These are phyloP conservation scores for Otatea glauca DNA, from an alignment of 176 grass and related monocot species.

Conservation along the genomic window DNA sequence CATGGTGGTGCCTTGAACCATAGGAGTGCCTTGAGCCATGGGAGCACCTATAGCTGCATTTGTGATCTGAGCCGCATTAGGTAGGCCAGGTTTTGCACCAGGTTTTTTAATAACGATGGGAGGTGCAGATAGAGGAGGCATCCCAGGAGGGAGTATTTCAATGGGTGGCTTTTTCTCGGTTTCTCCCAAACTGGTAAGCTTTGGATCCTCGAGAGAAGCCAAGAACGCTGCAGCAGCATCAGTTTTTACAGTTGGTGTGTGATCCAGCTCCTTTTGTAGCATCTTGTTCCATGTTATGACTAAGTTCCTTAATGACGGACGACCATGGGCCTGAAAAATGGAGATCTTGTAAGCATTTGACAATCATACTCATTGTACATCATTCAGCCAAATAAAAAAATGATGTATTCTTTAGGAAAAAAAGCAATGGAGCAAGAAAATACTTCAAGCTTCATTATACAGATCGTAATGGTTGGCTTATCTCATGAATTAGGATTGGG, in stretches of 20 bases:
- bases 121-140: constrained; percentile 87
- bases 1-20: constrained; percentile 30
- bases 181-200: constrained; percentile 82
- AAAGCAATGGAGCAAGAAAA: constrained; percentile 1
- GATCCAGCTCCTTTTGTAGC: constrained; percentile 92
- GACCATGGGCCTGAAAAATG: constrained; percentile 82
- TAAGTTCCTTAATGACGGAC: constrained; percentile 77
- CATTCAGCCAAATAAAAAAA: constrained; percentile 1
- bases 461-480: not conserved
- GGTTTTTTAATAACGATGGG: constrained; percentile 80
- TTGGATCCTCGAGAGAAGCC: constrained; percentile 93
- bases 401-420: not conserved
- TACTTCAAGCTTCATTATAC: not conserved
- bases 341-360: constrained; percentile 31
- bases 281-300: constrained; percentile 95
- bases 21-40: constrained; percentile 36
- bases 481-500: constrained; percentile 30
- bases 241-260: constrained; percentile 80
- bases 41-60: constrained; percentile 48
- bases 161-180: constrained; percentile 87
- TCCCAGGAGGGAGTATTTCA: constrained; percentile 96
- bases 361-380: constrained; percentile 9
- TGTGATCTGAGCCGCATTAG: constrained; percentile 42
- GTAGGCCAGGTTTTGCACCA: constrained; percentile 44
- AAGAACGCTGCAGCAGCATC: constrained; percentile 97